A percentile compares a stretch with the other conserved stretches of the same genome.
These are phyloP conservation scores for Plasmodium cynomolgi DNA, from an alignment of 169 alveolate species.

Conservation along the genomic window DNA sequence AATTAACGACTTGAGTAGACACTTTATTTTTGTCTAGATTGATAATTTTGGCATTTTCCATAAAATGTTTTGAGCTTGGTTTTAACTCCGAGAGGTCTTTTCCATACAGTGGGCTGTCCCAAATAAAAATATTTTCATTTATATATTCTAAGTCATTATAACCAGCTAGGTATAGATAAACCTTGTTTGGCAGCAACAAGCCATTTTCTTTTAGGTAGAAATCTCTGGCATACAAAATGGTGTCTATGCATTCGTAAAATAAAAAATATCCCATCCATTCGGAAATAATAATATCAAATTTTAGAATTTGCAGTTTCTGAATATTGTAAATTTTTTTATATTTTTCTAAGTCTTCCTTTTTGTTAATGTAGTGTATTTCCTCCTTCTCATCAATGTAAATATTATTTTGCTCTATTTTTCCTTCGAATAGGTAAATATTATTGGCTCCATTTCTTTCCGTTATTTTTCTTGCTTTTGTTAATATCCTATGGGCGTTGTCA, in stretches of 20 bases:
- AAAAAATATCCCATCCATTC: constrained; percentile 99
- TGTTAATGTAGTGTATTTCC: constrained; percentile 86
- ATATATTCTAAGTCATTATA: constrained; percentile 94
- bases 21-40: constrained; percentile 71
- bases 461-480: constrained; percentile 88
- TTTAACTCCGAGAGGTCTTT: constrained; percentile 77
- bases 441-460: constrained; percentile 95
- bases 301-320: constrained; percentile 92
- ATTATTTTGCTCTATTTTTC: constrained; percentile 90
- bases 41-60: constrained; percentile 79
- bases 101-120: constrained; percentile 88
- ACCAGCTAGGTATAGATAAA: constrained; percentile 91
- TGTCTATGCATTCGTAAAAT: constrained; percentile 95
- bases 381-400: constrained; percentile 79
- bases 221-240: constrained; percentile 95
- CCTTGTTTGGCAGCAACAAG: constrained; percentile 91
- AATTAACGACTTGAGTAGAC: constrained; percentile 75
- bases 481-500: constrained; percentile 94
- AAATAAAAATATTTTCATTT: constrained; percentile 88
- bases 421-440: constrained; percentile 91
- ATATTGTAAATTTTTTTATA: constrained; percentile 93
- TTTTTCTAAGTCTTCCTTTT: constrained; percentile 70
- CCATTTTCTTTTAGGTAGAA: constrained; percentile 92
- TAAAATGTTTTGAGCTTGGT: constrained; percentile 64
- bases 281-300: constrained; percentile 96